Conservation (phyloP, 352 stramenopile genomes). For the Globisporangium nagaii region DNA sequence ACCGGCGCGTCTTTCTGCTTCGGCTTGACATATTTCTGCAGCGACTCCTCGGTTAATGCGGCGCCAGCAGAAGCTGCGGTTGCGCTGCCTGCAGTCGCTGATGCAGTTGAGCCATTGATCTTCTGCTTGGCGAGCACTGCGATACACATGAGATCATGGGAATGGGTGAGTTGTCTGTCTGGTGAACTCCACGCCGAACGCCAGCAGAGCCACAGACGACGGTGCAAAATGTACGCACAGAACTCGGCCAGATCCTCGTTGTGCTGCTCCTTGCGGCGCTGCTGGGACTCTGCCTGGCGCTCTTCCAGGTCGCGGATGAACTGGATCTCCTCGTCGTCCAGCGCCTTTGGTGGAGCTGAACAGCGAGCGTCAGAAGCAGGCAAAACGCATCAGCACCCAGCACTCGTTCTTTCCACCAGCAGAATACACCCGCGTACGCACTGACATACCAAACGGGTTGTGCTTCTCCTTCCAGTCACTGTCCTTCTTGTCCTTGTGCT, state of each 20-base stretch:
- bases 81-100: not conserved
- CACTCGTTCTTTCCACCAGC: too few species aligned
- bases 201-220: not conserved
- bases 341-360: constrained; percentile 73
- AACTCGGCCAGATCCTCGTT: constrained; percentile 72
- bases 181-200: not conserved
- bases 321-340: constrained; percentile 82
- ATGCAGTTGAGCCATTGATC: constrained; percentile 15
- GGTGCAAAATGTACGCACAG: constrained; percentile 18
- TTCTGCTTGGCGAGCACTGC: constrained; percentile 55
- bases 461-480: constrained; percentile 88
- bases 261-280: constrained; percentile 56
- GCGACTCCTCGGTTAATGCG: not conserved
- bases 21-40: constrained; percentile 15
- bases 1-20: constrained; percentile 27
- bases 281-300: constrained; percentile 39
- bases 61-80: not conserved
- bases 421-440: not conserved
- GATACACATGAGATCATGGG: not conserved
- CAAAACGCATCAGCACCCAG: not conserved
- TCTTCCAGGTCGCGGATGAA: constrained; percentile 74
- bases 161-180: constrained; percentile 2
- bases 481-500: constrained; percentile 73
- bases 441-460: constrained; percentile 69
- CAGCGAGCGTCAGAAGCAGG: not conserved